phyloP scores from a whole-genome alignment of 495 filamentous ascomycete species.

The Aspergillus wentii region DNA sequence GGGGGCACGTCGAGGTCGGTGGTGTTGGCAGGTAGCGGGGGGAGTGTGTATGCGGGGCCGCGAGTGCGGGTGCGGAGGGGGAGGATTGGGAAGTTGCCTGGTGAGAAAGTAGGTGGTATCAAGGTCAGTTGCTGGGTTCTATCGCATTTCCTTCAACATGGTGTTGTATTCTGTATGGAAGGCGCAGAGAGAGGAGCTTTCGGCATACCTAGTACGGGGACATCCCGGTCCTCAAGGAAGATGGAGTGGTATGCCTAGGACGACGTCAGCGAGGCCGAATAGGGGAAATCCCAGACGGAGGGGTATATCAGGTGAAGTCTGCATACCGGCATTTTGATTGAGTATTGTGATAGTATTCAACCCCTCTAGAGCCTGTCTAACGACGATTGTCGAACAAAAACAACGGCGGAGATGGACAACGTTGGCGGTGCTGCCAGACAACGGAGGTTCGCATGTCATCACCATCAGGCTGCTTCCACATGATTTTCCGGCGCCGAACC shows the following conservation, averaged over 20 bases:
- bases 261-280: constrained; percentile 6
- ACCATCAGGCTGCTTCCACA: constrained; percentile 16
- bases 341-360: constrained; percentile 5
- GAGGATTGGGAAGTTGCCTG: constrained; percentile 90
- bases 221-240: constrained; percentile 77
- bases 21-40: constrained; percentile 62
- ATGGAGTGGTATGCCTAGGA: constrained; percentile 85
- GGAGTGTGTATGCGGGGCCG: constrained; percentile 83
- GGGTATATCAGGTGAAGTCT: background rate
- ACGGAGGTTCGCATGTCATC: constrained; percentile 35
- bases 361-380: constrained; percentile 17
- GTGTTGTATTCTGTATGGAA: constrained; percentile 6
- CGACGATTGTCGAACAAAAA: constrained; percentile 9
- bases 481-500: constrained; percentile 42
- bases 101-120: background rate
- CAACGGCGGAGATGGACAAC: constrained; percentile 12
- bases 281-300: background rate
- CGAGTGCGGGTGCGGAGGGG: constrained; percentile 89
- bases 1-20: constrained; percentile 72
- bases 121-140: constrained; percentile 9
- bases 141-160: background rate
- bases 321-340: constrained; percentile 48
- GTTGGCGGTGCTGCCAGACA: constrained; percentile 24
- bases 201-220: constrained; percentile 56
- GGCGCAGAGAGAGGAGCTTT: constrained; percentile 14